A percentile compares a stretch with the other conserved stretches of the same genome.
These are phyloP conservation scores for Tylopilus intermedius DNA, from an alignment of 768 basidiomycete genomes.

Conservation along the genomic window DNA sequence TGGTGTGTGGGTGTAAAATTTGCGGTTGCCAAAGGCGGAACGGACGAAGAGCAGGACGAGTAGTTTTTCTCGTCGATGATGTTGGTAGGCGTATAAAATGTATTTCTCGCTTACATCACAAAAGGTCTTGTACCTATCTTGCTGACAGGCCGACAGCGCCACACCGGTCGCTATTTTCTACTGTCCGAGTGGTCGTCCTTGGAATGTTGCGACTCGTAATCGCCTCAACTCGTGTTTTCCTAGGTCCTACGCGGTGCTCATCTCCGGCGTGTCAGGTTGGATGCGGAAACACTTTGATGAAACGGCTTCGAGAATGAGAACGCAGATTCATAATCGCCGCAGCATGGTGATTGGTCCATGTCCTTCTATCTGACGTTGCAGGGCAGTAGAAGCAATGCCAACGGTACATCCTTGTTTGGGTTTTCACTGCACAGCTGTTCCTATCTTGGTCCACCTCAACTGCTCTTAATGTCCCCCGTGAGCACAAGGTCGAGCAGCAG, in stretches of 20 bases:
- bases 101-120: conserved; percentile 20
- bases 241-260: conserved; percentile 17
- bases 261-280: conserved; percentile 22
- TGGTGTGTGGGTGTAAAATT: conserved; percentile 6
- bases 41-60: conserved; percentile 23
- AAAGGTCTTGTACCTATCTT: conserved; percentile 27
- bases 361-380: conserved; percentile 28
- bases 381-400: conserved; percentile 19
- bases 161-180: conserved; percentile 19
- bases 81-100: conserved; percentile 21
- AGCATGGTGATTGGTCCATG: conserved; percentile 20
- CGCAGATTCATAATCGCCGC: conserved; percentile 27
- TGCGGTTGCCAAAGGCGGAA: conserved; percentile 9
- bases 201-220: conserved; percentile 17
- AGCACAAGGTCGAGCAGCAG: conserved; percentile 4
- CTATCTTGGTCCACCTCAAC: conserved; percentile 25
- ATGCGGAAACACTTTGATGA: conserved; percentile 22
- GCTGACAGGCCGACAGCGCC: conserved; percentile 24
- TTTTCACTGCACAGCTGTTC: conserved; percentile 22
- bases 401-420: conserved; percentile 26
- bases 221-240: conserved; percentile 16
- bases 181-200: conserved; percentile 16
- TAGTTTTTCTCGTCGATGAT: conserved; percentile 22
- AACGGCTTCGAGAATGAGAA: conserved; percentile 28
- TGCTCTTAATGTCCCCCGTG: conserved; percentile 28